Percentiles rank a stretch among this genome's conserved stretches.
Conservation (phyloP, 768 basidiomycete genomes). For the Polyporus arcularius region DNA sequence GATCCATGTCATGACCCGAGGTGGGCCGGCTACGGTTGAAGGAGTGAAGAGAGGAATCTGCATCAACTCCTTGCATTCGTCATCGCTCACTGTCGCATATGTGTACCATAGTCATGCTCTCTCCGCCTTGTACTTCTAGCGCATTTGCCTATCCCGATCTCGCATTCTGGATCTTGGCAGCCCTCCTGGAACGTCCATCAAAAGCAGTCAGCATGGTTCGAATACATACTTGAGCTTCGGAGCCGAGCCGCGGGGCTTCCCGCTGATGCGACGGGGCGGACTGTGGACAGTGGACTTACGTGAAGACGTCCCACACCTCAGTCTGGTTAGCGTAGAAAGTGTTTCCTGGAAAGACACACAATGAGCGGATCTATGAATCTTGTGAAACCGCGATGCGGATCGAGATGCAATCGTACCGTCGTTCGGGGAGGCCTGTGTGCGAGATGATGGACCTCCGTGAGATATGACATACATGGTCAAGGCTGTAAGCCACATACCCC, state of each 20-base stretch:
- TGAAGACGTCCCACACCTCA: slow-evolving; percentile 51
- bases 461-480: slow-evolving; percentile 5
- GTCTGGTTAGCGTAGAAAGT: slow-evolving; percentile 57
- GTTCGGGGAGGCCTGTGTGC: slow-evolving; percentile 49
- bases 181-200: slow-evolving; percentile 16
- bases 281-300: slow-evolving; percentile 31
- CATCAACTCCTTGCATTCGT: neutral
- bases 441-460: slow-evolving; percentile 1
- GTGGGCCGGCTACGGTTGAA: neutral
- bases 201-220: slow-evolving; percentile 3
- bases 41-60: neutral
- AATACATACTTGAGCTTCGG: neutral
- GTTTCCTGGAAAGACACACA: slow-evolving; percentile 37
- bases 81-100: neutral
- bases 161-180: slow-evolving; percentile 23
- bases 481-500: slow-evolving; percentile 34
- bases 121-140: slow-evolving; percentile 1
- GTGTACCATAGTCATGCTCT: slow-evolving; percentile 11
- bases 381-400: neutral
- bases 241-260: neutral
- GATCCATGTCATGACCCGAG: neutral
- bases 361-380: slow-evolving; percentile 4
- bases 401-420: slow-evolving; percentile 41
- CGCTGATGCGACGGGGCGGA: neutral
- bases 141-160: slow-evolving; percentile 17